These are phyloP conservation scores for Pseudopediastrum boryanum DNA, from an alignment of 139 green algal species.

Conservation along the genomic window DNA sequence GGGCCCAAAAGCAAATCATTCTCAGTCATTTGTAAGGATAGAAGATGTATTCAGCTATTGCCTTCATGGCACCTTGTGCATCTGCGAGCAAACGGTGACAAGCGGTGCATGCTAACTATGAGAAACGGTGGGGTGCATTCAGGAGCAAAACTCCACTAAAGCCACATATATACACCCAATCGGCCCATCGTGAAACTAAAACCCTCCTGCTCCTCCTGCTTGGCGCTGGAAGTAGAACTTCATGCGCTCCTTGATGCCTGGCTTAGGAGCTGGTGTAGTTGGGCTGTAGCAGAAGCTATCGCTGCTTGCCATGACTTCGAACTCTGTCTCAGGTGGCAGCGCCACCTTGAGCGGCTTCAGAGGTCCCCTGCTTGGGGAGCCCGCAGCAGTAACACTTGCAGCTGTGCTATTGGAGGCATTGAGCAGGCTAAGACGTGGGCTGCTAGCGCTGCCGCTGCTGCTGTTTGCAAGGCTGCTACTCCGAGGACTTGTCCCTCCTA, in stretches of 20 bases:
- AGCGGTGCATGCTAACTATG: no score
- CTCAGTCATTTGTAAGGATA: no score
- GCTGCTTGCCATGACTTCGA: conserved; percentile 15
- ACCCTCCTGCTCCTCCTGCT: conserved; percentile 19
- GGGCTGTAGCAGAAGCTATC: conserved; percentile 35
- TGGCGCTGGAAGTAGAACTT: conserved; percentile 49
- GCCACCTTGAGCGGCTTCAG: conserved; percentile 16
- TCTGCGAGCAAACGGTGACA: no score
- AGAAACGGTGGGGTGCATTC: no score
- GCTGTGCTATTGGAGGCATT: conserved; percentile 2
- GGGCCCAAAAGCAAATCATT: no score
- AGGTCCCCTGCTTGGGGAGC: background rate
- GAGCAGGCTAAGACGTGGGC: background rate
- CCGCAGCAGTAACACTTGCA: background rate
- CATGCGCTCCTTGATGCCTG: conserved; percentile 42
- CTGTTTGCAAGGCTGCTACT: background rate
- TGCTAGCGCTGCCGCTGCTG: conserved; percentile 6
- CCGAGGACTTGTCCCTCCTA: no score
- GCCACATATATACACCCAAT: no score
- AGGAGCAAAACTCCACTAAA: no score
- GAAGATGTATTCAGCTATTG: no score
- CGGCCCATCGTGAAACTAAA: no score
- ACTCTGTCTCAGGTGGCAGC: conserved; percentile 21
- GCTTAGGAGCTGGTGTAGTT: conserved; percentile 33
- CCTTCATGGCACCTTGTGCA: no score